Conservation (phyloP, 768 basidiomycete genomes). For the Pleurotus citrinopileatus region DNA sequence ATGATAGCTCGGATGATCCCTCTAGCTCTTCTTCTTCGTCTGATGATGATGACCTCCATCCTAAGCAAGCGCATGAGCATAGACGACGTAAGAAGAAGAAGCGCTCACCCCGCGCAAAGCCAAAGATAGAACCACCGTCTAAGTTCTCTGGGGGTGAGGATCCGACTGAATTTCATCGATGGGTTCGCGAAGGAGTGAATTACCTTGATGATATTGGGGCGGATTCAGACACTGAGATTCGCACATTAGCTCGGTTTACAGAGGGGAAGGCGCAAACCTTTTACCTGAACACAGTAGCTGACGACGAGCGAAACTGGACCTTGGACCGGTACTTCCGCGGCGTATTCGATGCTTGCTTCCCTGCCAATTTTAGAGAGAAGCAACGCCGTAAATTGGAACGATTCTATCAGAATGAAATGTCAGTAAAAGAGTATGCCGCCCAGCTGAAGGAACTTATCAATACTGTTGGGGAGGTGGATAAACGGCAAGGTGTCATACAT, state of each 20-base stretch:
- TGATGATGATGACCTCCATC: too few species aligned
- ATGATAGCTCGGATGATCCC: too few species aligned
- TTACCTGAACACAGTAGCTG: slow-evolving; percentile 21
- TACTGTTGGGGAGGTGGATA: slow-evolving; percentile 23
- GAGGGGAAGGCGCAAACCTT: slow-evolving; percentile 26
- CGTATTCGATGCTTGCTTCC: slow-evolving; percentile 33
- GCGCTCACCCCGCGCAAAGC: too few species aligned
- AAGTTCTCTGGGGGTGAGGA: too few species aligned
- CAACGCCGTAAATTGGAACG: slow-evolving; percentile 16
- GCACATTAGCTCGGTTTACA: background rate
- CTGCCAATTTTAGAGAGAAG: slow-evolving; percentile 17
- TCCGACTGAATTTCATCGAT: too few species aligned
- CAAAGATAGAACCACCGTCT: too few species aligned
- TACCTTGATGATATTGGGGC: background rate
- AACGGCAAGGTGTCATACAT: slow-evolving; percentile 25
- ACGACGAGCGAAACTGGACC: slow-evolving; percentile 16
- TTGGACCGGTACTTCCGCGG: slow-evolving; percentile 23
- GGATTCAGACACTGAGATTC: background rate
- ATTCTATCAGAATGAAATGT: slow-evolving; percentile 19
- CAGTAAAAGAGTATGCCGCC: slow-evolving; percentile 26
- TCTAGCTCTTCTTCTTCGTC: too few species aligned
- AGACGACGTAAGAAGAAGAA: too few species aligned
- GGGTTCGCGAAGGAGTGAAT: background rate
- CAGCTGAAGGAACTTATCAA: slow-evolving; percentile 26
- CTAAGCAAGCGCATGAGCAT: too few species aligned